Evolutionary conservation across 257 asterid genomes (phyloP).

Genomic region (Echium plantagineum): DNA sequence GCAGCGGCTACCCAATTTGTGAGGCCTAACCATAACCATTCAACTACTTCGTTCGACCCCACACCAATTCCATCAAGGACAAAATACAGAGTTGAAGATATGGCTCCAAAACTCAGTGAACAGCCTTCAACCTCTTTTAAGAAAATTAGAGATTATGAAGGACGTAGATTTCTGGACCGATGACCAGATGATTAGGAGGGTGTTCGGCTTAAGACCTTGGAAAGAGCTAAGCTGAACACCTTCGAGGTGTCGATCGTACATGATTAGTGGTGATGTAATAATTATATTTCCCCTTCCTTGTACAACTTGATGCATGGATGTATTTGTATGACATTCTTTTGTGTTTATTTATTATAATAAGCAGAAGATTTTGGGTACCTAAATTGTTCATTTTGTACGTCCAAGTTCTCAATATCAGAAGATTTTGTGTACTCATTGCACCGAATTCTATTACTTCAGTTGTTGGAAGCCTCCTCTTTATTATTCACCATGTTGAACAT

Average conservation of each 20-base stretch:
- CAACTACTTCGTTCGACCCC: conserved; percentile 6
- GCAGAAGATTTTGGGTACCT: no score
- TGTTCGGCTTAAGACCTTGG: neutral
- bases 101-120: neutral
- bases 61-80: conserved; percentile 24
- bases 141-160: neutral
- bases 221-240: neutral
- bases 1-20: conserved; percentile 76
- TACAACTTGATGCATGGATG: neutral
- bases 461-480: no score
- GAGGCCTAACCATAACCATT: conserved; percentile 17
- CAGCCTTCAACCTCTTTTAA: conserved; percentile 6
- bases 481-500: no score
- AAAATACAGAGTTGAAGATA: conserved; percentile 11
- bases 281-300: no score
- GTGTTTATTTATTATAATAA: no score
- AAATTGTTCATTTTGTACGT: no score
- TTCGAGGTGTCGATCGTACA: neutral
- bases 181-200: neutral
- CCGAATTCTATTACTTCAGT: no score
- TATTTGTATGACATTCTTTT: neutral
- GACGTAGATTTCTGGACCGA: neutral
- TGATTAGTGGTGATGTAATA: neutral
- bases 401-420: no score
- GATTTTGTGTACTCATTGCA: no score